Percentiles rank a stretch among this genome's conserved stretches.
Evolutionary conservation across 306 rosid species (phyloP).

Genomic region (Acacia crassicarpa): DNA sequence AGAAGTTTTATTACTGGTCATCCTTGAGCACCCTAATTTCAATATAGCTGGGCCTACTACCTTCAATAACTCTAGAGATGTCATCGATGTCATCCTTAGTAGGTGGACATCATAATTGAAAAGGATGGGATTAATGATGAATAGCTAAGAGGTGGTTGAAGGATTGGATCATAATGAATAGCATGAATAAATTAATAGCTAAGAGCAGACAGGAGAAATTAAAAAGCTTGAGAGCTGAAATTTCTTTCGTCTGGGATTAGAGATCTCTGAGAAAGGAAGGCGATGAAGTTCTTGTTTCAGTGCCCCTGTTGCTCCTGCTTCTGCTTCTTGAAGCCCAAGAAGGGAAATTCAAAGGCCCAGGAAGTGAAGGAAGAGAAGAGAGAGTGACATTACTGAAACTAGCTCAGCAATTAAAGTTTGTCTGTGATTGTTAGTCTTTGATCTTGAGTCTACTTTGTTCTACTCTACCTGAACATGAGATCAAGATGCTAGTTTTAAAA

Average conservation of each 20-base stretch:
- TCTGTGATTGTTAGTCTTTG: neutral
- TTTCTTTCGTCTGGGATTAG: constrained; percentile 13
- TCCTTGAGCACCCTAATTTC: neutral
- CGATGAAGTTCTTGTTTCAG: constrained; percentile 58
- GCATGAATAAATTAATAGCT: neutral
- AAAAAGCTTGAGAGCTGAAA: neutral
- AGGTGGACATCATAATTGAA: constrained; percentile 39
- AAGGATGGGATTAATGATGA: constrained; percentile 43
- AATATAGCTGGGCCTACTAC: constrained; percentile 8
- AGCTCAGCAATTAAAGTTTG: neutral
- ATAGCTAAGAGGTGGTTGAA: too few relatives aligned
- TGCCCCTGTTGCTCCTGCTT: constrained; percentile 58
- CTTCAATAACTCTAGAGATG: constrained; percentile 26
- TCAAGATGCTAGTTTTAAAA: neutral
- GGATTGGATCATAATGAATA: constrained; percentile 12
- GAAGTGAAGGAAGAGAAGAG: constrained; percentile 42
- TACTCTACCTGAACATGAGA: constrained; percentile 2
- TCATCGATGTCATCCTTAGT: constrained; percentile 50
- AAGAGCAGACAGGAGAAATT: constrained; percentile 20
- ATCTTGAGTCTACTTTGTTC: constrained; percentile 13
- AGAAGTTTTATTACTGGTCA: neutral
- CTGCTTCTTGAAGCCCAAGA: constrained; percentile 64
- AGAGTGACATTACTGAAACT: constrained; percentile 40
- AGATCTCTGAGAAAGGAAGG: constrained; percentile 32
- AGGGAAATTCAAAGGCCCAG: constrained; percentile 48